Evolutionary conservation across 1,284 basidiomycete genomes (phyloP), one percentile per base, ranked within the genome.

Genomic region (Pterula multifida): DNA sequence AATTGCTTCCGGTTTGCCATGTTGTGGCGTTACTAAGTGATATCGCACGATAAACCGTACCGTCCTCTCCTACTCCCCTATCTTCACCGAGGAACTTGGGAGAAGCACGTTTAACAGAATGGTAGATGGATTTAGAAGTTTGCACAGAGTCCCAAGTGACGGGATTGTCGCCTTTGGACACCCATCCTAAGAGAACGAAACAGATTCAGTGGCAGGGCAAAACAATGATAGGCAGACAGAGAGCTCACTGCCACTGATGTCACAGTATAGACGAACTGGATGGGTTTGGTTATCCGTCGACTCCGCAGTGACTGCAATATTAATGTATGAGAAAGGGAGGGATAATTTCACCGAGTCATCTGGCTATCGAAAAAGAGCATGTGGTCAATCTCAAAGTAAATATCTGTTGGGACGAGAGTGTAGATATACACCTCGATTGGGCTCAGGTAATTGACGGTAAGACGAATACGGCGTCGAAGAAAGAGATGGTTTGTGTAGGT

Each of bases 281-380:
- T 68, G 65, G 3, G 61, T 11, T 13, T 56, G 32, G 1, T 63
- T 63, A 52, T 72, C 70, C 0, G 55, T 60, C 0, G 69, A 61
- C 13, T 52, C 50, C 15, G 61, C 65, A 24, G 67, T 63, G 28
- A 72, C 48, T 46, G 60, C 61, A 39, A 73, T 49, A n/a, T n/a
- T n/a, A n/a, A n/a, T n/a, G 53, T 75, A 71, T n/a, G 65, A 58
- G 55, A 71, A 69, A 1, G 70, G 69, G n/a, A 70, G 55, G 2
- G 69, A 73, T 55, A 72, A 67, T 22, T 55, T 54, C 26, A 60
- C 50, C 45, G 59, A 50, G 51, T 68, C 63, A 17, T 21, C 15
- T 1, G 53, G 53, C 55, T 56, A 15, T n/a, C n/a, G n/a, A n/a
- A n/a, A n/a, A n/a, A n/a, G n/a, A n/a, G n/a, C n/a, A 32, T 32